Conservation (phyloP, 495 filamentous ascomycete species). For the Podospora didyma region DNA sequence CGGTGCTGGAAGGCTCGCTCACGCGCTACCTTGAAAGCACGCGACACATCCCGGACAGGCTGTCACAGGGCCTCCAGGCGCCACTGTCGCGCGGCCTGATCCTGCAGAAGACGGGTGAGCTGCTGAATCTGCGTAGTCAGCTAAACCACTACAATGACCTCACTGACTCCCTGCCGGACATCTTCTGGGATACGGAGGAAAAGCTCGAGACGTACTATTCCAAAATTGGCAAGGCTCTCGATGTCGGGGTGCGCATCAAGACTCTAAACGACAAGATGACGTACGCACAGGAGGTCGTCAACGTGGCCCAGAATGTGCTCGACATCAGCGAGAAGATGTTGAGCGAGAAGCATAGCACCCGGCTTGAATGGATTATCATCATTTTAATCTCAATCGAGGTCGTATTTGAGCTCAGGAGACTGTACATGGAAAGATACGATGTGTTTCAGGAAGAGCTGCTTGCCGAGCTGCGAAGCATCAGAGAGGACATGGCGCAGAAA, state of each 20-base stretch:
- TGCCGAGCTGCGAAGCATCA: conserved; percentile 16
- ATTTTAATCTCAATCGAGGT: conserved; percentile 90
- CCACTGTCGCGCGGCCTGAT: conserved; percentile 44
- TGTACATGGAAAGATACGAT: conserved; percentile 41
- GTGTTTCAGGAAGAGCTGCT: conserved; percentile 23
- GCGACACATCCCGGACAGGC: conserved; percentile 67
- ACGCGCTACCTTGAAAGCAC: conserved; percentile 81
- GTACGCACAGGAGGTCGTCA: conserved; percentile 93
- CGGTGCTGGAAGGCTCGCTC: conserved; percentile 84
- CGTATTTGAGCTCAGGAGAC: conserved; percentile 51
- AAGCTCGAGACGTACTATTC: conserved; percentile 90
- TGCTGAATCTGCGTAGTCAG: conserved; percentile 86
- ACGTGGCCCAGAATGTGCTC: conserved; percentile 84
- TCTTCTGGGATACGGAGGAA: conserved; percentile 96
- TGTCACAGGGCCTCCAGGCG: conserved; percentile 44
- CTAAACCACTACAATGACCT: conserved; percentile 96
- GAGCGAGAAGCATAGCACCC: conserved; percentile 81
- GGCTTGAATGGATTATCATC: conserved; percentile 98
- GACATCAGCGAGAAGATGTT: conserved; percentile 84
- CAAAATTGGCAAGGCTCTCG: conserved; percentile 82
- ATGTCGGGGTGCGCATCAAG: conserved; percentile 90
- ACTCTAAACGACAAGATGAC: conserved; percentile 95
- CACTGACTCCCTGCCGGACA: conserved; percentile 89
- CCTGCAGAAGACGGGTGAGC: conserved; percentile 86
- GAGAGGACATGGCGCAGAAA: conserved; percentile 8